phyloP scores from a whole-genome alignment of 306 rosid genomes.

The Morella rubra region DNA sequence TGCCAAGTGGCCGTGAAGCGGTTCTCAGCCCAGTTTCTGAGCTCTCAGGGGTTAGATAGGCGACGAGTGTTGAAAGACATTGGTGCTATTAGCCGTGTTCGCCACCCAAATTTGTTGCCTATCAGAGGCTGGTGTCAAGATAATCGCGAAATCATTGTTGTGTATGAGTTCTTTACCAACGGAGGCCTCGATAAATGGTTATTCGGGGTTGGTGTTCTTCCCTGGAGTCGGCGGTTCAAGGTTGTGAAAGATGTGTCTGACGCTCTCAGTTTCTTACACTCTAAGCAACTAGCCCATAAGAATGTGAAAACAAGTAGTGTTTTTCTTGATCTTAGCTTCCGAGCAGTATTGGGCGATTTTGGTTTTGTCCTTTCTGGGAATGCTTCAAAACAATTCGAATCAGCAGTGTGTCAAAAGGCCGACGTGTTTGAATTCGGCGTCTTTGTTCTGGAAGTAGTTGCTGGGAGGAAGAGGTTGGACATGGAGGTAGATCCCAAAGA shows the following conservation, averaged over 20 bases:
- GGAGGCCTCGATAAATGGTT: slow-evolving; percentile 80
- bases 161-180: slow-evolving; percentile 62
- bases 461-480: slow-evolving; percentile 58
- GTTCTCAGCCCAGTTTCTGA: slow-evolving; percentile 54
- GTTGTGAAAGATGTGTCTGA: slow-evolving; percentile 64
- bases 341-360: slow-evolving; percentile 68
- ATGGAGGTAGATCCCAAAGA: slow-evolving; percentile 30
- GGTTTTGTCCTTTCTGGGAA: slow-evolving; percentile 58
- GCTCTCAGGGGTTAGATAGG: slow-evolving; percentile 54
- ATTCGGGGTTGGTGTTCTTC: slow-evolving; percentile 70
- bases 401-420: slow-evolving; percentile 48
- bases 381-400: slow-evolving; percentile 60
- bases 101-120: slow-evolving; percentile 73
- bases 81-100: slow-evolving; percentile 40
- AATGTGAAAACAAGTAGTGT: slow-evolving; percentile 71
- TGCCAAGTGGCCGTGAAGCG: slow-evolving; percentile 62
- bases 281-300: slow-evolving; percentile 62
- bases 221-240: slow-evolving; percentile 72
- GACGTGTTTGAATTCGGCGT: slow-evolving; percentile 80
- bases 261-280: slow-evolving; percentile 53
- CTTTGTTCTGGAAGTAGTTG: slow-evolving; percentile 68
- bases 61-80: slow-evolving; percentile 63
- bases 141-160: slow-evolving; percentile 49
- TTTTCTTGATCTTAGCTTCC: slow-evolving; percentile 66
- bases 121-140: slow-evolving; percentile 74